A percentile compares a stretch with the other conserved stretches of the same genome.
Conservation (phyloP, 805 yeast genomes). For the Teunomyces lycoperdinae region DNA sequence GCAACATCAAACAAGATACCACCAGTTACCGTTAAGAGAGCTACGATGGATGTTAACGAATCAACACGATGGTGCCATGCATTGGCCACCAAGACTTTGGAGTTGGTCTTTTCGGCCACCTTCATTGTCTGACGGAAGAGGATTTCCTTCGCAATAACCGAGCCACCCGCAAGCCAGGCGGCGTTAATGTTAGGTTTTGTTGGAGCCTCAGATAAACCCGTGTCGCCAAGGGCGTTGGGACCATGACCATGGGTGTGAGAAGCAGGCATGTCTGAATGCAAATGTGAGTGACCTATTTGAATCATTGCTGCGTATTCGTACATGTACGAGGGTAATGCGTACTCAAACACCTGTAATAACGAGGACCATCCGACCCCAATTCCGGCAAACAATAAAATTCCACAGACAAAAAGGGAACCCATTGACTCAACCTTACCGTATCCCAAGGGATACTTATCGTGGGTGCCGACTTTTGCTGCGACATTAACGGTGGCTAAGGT, state of each 20-base stretch:
- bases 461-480: conserved; percentile 53
- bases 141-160: conserved; percentile 85
- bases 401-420: conserved; percentile 86
- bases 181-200: conserved; percentile 71
- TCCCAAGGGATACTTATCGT: conserved; percentile 76
- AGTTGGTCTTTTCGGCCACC: conserved; percentile 73
- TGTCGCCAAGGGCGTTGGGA: background rate
- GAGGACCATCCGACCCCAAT: conserved; percentile 88
- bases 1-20: conserved; percentile 75
- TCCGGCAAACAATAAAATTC: conserved; percentile 83
- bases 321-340: conserved; percentile 59
- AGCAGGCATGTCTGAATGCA: conserved; percentile 18
- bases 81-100: conserved; percentile 89
- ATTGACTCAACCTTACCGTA: conserved; percentile 91
- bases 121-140: conserved; percentile 78
- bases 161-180: conserved; percentile 92
- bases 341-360: conserved; percentile 62
- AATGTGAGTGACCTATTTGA: conserved; percentile 51
- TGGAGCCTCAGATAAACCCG: background rate
- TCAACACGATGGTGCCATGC: conserved; percentile 99
- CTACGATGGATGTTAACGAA: conserved; percentile 86
- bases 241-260: conserved; percentile 23
- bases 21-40: conserved; percentile 80
- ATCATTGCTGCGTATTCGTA: conserved; percentile 51
- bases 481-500: conserved; percentile 87